Evolutionary conservation across 2,329 filamentous ascomycete genomes (phyloP).

Genomic region (Diaporthe caulivora): DNA sequence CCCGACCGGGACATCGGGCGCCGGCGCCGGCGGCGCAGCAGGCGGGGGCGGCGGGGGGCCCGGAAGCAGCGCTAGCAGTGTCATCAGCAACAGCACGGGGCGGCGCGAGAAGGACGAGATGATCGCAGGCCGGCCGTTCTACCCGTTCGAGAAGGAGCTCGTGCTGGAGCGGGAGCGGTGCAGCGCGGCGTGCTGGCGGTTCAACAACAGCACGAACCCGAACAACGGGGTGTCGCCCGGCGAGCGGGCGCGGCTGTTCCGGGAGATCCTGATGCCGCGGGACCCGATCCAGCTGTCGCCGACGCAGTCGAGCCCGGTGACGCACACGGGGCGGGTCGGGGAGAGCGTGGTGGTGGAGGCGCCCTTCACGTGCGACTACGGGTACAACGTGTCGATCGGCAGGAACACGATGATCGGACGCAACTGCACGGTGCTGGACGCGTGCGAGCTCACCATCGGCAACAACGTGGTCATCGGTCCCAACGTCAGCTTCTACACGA

Average conservation of each 20-base stretch:
- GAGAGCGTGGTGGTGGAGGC: slow-evolving; percentile 83
- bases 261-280: slow-evolving; percentile 76
- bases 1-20: slow-evolving; percentile 49
- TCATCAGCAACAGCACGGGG: background rate
- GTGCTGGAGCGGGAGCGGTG: slow-evolving; percentile 88
- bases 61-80: background rate
- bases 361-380: slow-evolving; percentile 91
- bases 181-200: slow-evolving; percentile 83
- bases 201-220: slow-evolving; percentile 86
- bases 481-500: slow-evolving; percentile 87
- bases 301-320: slow-evolving; percentile 62
- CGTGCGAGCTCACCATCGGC: slow-evolving; percentile 85
- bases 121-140: slow-evolving; percentile 83
- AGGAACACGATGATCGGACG: slow-evolving; percentile 86
- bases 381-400: slow-evolving; percentile 92
- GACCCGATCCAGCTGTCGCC: slow-evolving; percentile 69
- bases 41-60: background rate
- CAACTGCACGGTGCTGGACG: slow-evolving; percentile 88
- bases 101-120: slow-evolving; percentile 90
- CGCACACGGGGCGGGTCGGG: slow-evolving; percentile 74
- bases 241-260: slow-evolving; percentile 78
- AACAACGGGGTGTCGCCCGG: slow-evolving; percentile 76
- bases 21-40: background rate
- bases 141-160: slow-evolving; percentile 82
- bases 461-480: slow-evolving; percentile 82